Evolutionary conservation across 345 rosid genomes (phyloP).

Genomic region (Brassica rapa): DNA sequence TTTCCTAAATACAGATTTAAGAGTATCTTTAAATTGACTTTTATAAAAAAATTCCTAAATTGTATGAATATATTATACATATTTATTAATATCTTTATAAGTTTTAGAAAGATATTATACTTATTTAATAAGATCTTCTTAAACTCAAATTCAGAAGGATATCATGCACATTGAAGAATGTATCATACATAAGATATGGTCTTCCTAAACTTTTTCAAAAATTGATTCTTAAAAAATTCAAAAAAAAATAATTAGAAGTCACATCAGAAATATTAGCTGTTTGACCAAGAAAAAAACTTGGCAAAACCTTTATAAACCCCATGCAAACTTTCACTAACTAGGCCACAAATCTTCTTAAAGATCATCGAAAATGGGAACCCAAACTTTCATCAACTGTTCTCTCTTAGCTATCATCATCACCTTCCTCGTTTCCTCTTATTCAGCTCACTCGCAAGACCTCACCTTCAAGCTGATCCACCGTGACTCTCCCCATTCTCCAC

Average conservation of each 20-base stretch:
- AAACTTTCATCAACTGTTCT: constrained; percentile 4
- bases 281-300: background rate
- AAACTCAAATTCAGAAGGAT: background rate
- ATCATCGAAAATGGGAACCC: constrained; percentile 5
- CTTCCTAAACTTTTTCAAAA: background rate
- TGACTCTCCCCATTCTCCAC: constrained; percentile 40
- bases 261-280: too few species aligned
- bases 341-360: background rate
- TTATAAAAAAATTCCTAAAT: background rate
- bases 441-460: constrained; percentile 9
- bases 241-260: too few species aligned
- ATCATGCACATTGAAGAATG: too few species aligned
- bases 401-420: constrained; percentile 9
- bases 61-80: too few species aligned
- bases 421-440: background rate
- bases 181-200: background rate
- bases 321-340: background rate
- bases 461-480: constrained; percentile 43
- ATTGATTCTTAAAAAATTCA: background rate
- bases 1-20: background rate
- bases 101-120: background rate
- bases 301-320: constrained; percentile 14
- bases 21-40: background rate
- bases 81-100: too few species aligned
- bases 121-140: too few species aligned